Evolutionary conservation across 768 basidiomycete genomes (phyloP).

Genomic region (Rhodotorula taiwanensis): DNA sequence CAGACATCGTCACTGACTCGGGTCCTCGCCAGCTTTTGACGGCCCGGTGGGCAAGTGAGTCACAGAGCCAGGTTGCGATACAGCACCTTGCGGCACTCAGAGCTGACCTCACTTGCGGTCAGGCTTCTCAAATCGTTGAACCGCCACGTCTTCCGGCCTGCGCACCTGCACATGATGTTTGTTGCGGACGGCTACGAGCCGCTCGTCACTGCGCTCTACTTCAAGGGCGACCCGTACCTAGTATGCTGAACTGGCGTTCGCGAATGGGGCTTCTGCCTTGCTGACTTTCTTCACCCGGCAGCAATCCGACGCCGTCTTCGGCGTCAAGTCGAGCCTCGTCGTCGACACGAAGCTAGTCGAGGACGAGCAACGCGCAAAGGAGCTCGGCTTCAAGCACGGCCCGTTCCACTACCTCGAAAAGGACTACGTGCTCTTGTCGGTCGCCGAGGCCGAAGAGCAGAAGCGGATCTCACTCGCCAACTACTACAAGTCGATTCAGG

Average conservation of each 20-base stretch:
- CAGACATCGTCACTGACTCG: too few species aligned
- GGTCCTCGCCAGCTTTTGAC: constrained; percentile 28
- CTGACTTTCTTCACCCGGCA: background rate
- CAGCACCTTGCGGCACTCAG: too few species aligned
- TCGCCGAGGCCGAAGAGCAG: constrained; percentile 46
- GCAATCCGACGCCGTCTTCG: constrained; percentile 62
- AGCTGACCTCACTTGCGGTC: too few species aligned
- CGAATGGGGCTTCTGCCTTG: too few species aligned
- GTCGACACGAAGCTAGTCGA: constrained; percentile 56
- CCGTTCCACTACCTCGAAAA: constrained; percentile 52
- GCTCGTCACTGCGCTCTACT: constrained; percentile 67
- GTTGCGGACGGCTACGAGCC: constrained; percentile 63
- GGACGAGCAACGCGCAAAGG: constrained; percentile 58
- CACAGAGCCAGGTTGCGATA: too few species aligned
- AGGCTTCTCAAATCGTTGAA: constrained; percentile 51
- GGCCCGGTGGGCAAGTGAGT: constrained; percentile 29
- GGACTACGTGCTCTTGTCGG: constrained; percentile 51
- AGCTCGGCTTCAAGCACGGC: constrained; percentile 49
- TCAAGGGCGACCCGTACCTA: constrained; percentile 61
- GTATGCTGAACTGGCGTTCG: background rate
- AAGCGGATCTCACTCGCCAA: constrained; percentile 14
- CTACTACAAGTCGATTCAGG: constrained; percentile 18
- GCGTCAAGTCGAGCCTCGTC: constrained; percentile 69
- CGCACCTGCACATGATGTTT: constrained; percentile 61
- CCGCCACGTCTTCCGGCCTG: constrained; percentile 71